phyloP scores from a whole-genome alignment of 306 rosid genomes.

The Nissolia schottii region DNA sequence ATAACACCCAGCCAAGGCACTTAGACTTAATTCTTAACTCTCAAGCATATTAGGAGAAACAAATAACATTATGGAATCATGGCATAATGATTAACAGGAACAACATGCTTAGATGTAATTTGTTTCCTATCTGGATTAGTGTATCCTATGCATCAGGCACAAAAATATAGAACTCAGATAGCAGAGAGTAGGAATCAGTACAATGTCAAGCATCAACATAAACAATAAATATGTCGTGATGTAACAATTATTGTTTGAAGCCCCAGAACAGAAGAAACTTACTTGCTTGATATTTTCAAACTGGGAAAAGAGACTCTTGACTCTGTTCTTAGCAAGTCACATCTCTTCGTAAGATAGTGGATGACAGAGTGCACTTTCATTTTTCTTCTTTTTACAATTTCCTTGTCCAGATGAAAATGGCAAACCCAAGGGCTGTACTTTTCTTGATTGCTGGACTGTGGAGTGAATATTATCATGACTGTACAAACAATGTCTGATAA shows the following conservation, averaged over 20 bases:
- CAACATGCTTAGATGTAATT: constrained; percentile 4
- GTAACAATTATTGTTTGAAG: constrained; percentile 4
- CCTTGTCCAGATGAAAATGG: constrained; percentile 80
- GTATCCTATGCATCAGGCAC: neutral
- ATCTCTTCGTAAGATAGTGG: constrained; percentile 44
- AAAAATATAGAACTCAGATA: neutral
- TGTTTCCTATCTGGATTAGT: neutral
- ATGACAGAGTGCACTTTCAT: constrained; percentile 56
- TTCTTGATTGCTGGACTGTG: constrained; percentile 34
- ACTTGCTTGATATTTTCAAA: constrained; percentile 64
- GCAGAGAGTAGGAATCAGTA: neutral
- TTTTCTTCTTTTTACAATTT: constrained; percentile 47
- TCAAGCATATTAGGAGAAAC: neutral
- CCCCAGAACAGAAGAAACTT: constrained; percentile 34
- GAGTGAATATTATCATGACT: constrained; percentile 66
- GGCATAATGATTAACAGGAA: neutral
- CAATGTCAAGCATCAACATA: neutral
- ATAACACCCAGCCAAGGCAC: neutral
- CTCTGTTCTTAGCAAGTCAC: constrained; percentile 31
- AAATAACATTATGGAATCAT: neutral
- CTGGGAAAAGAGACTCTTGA: constrained; percentile 38
- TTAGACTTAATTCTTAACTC: neutral
- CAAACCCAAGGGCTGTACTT: constrained; percentile 80
- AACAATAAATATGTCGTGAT: neutral
- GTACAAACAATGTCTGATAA: constrained; percentile 66